Evolutionary conservation across 306 rosid species (phyloP).

Genomic region (Hippophae gyantsensis): DNA sequence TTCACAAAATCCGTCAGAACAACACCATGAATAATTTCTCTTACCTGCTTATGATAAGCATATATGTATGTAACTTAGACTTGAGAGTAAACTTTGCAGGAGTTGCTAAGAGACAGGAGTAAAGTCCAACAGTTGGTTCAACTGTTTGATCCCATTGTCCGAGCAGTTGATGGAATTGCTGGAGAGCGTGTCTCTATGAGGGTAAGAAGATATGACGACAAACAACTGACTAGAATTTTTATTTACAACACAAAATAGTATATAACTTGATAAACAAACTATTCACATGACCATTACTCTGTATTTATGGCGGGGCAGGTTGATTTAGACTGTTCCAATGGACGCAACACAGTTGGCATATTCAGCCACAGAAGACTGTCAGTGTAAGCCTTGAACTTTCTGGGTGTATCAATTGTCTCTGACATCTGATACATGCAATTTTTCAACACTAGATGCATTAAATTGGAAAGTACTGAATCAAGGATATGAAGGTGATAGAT

Average conservation of each 20-base stretch:
- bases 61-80: too few species aligned
- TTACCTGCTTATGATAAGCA: too few species aligned
- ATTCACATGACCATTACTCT: too few species aligned
- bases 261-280: too few species aligned
- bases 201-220: slow-evolving; percentile 34
- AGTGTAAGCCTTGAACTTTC: slow-evolving; percentile 34
- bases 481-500: slow-evolving; percentile 9
- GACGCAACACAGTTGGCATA: slow-evolving; percentile 59
- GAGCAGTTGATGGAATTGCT: slow-evolving; percentile 58
- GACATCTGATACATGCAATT: neutral
- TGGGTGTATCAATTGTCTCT: neutral
- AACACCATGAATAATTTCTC: too few species aligned
- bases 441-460: neutral
- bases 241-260: too few species aligned
- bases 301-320: slow-evolving; percentile 32
- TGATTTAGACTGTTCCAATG: slow-evolving; percentile 79
- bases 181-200: slow-evolving; percentile 96
- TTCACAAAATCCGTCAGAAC: too few species aligned
- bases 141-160: slow-evolving; percentile 74
- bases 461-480: neutral
- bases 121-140: slow-evolving; percentile 62
- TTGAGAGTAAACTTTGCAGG: slow-evolving; percentile 34
- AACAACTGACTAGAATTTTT: neutral
- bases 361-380: slow-evolving; percentile 74
- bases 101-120: slow-evolving; percentile 64